Conservation (phyloP, 73 alveolate genomes). For the Paramecium biaurelia region DNA sequence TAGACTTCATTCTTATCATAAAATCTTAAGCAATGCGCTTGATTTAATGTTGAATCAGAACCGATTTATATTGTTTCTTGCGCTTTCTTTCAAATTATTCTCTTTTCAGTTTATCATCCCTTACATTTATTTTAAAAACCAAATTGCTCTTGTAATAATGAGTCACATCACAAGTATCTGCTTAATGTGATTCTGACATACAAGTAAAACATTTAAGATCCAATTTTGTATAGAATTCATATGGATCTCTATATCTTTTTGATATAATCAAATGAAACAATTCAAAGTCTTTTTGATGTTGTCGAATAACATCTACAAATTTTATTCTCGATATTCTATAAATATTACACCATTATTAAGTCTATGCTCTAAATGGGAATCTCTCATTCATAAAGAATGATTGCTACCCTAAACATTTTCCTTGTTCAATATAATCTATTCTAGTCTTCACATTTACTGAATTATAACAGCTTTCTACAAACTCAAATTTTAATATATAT, state of each 20-base stretch:
- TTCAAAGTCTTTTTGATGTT: background rate
- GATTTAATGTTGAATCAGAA: background rate
- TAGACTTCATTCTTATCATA: background rate
- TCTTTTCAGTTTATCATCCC: background rate
- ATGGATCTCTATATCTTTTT: background rate
- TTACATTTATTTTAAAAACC: background rate
- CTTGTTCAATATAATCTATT: background rate
- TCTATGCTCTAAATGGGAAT: background rate
- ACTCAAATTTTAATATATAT: background rate
- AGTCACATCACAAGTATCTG: background rate
- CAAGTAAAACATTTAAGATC: constrained; percentile 24
- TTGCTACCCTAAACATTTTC: background rate
- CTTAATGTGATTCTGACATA: background rate
- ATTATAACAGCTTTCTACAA: background rate
- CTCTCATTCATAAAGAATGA: background rate
- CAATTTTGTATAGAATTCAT: background rate
- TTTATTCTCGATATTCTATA: background rate
- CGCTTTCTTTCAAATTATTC: constrained; percentile 10
- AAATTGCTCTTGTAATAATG: background rate
- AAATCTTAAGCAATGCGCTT: background rate
- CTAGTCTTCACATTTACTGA: background rate
- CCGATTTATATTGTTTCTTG: background rate
- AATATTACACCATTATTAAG: background rate
- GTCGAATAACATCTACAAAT: background rate
- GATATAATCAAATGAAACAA: background rate